Base-by-base conservation (phyloP, 805 yeast species). In the Vanderwaltozyma tropicalis region DNA sequence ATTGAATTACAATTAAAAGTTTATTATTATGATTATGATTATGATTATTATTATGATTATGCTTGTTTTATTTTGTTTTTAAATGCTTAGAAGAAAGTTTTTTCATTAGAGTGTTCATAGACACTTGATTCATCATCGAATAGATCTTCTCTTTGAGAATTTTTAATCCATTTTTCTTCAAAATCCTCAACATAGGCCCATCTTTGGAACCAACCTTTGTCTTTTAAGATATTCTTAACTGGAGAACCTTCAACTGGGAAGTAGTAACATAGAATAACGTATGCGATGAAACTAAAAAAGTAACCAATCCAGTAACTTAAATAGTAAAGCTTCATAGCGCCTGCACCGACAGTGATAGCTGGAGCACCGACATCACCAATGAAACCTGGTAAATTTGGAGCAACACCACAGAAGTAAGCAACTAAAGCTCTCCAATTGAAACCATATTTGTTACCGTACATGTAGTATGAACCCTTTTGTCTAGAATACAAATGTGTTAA, bases 291-390 rank as follows among this genome's bases (percentile, higher is more conserved):
- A 0, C 94, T 68, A 8, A 73, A 59, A 22, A 72, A 53, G 59
- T 80, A 84, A 0, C 96, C 96, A 38, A 80, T 70, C 49, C 84
- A 76, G 64, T 79, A 86, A 57, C 80, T 80, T 49, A 83, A 62
- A 40, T 74, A 62, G 63, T 81, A 85, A 33, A 85, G 68, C 41
- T 72, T 64, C 35, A 73, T 68, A n/a, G 94, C 94, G 22, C 86
- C 92, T 28, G 63, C 60, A 17, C 94, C 87, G 13, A 83, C 52
- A 7, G 47, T 85, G 28, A 47, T 40, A 46, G 69, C 71, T 14
- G 51, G 51, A 16, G 78, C 72, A 26, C 78, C 80, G 14, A 84
- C 78, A n/a, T 83, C 60, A 28, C 59, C 61, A 26, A 62, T 50
- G 37, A 63, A 53, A 28, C 67, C 67, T 13, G 67, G 66, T 39